Base-by-base conservation (phyloP, 2,329 filamentous ascomycete species). In the Colletotrichum chlorophyti region DNA sequence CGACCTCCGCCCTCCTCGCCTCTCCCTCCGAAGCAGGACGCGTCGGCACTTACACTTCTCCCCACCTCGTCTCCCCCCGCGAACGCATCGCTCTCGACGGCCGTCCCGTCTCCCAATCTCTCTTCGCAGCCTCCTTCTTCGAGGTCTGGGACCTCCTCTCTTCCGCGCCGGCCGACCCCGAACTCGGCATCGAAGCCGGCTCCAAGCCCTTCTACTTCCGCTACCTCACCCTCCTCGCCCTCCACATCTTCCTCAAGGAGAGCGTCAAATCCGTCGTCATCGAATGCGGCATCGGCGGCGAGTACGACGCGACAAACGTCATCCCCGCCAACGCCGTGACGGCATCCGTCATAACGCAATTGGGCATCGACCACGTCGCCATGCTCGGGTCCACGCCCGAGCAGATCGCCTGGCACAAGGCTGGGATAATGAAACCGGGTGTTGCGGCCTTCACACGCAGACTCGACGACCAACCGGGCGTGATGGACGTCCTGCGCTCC, bases 1-100 rank as follows among this genome's bases (percentile, higher is more conserved):
- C 41, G 1, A 90, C 87, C 1, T 91, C 88, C 67, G 88, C 87
- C 32, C 90, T 88, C 63, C 78, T 85, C 55, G 80, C 11, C n/a
- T 17, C 37, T 45, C 35, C 19, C 5, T 37, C 32, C 10, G 5
- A 5, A 12, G 59, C 72, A 61, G 59, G 76, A 62, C 58, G 72
- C 72, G 72, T 95, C 21, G 93, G 93, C 31, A 86, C 93, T 2
- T 96, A 92, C 72, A 96, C 91, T 2, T 89, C 86, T 23, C 88
- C 88, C 3, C 87, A 91, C 68, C 79, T 91, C 47, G 83, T 89
- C 51, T 80, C 84, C 37, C 86, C 89, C 26, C 82, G 87, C 9
- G 87, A 90, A 70, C 83, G 87, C 49, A 89, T 90, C 66, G 82
- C 84, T 34, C 80, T 90, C 69, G 77, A 88, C 69, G 83, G 81